Conservation (phyloP, 805 yeast genomes). For the Wickerhamomyces alni region DNA sequence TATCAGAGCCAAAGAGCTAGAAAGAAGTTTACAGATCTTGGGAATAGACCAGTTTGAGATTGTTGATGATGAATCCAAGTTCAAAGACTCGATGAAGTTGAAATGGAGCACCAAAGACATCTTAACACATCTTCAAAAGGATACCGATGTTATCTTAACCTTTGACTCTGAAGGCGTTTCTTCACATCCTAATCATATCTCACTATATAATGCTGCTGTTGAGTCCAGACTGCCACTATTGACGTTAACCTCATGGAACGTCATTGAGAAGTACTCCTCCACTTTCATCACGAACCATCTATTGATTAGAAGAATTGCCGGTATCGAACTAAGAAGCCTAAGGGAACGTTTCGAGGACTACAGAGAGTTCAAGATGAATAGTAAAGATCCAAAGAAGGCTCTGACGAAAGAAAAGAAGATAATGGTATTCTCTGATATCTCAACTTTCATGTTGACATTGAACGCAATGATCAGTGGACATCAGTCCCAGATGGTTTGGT, state of each 20-base stretch:
- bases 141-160: constrained; percentile 48
- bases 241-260: constrained; percentile 27
- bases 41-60: constrained; percentile 41
- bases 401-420: constrained; percentile 10
- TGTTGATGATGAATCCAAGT: constrained; percentile 39
- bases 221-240: constrained; percentile 14
- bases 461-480: constrained; percentile 82
- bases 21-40: constrained; percentile 44
- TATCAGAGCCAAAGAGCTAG: constrained; percentile 54
- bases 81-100: constrained; percentile 62
- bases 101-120: constrained; percentile 55
- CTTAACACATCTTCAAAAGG: constrained; percentile 27
- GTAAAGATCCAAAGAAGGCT: not conserved
- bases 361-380: too few relatives aligned
- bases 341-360: too few relatives aligned
- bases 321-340: too few relatives aligned
- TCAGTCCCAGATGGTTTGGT: constrained; percentile 91
- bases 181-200: constrained; percentile 78
- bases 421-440: constrained; percentile 30
- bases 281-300: constrained; percentile 20
- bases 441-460: constrained; percentile 29
- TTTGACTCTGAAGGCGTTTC: constrained; percentile 85
- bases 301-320: not conserved
- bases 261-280: constrained; percentile 42
- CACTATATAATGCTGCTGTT: constrained; percentile 44